Evolutionary conservation across 495 filamentous ascomycete genomes (phyloP).

Genomic region (Hypoxylon fuscum): DNA sequence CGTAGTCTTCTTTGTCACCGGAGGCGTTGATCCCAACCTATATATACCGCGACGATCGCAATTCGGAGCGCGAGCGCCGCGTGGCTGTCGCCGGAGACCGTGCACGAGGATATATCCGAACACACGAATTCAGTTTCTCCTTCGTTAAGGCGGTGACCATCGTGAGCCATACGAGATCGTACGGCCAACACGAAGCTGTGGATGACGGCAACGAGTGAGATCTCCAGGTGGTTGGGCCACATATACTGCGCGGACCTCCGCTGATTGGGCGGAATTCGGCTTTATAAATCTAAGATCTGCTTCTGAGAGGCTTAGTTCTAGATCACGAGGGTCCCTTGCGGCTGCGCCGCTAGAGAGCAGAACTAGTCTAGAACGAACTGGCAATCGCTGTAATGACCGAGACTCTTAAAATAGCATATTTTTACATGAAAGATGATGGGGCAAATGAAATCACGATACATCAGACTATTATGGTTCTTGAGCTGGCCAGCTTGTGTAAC

Average conservation of each 20-base stretch:
- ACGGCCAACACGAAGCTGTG: slow-evolving; percentile 21
- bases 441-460: background rate
- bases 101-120: background rate
- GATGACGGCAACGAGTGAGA: background rate
- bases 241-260: background rate
- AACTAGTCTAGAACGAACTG: slow-evolving; percentile 9
- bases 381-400: background rate
- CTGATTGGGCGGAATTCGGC: slow-evolving; percentile 16
- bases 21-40: slow-evolving; percentile 3
- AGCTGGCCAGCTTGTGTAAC: too few species aligned
- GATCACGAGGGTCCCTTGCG: slow-evolving; percentile 18
- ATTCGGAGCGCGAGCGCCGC: background rate
- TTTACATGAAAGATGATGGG: background rate
- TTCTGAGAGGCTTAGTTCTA: slow-evolving; percentile 16
- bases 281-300: background rate
- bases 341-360: slow-evolving; percentile 11
- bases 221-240: slow-evolving; percentile 20
- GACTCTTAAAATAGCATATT: slow-evolving; percentile 12
- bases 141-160: slow-evolving; percentile 10
- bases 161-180: slow-evolving; percentile 16
- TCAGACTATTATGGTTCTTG: slow-evolving; percentile 1
- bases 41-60: slow-evolving; percentile 8
- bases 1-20: background rate
- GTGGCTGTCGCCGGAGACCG: background rate
- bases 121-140: background rate